phyloP scores from a whole-genome alignment of 371 early-diverging fungal species.

The Mycotypha africana region DNA sequence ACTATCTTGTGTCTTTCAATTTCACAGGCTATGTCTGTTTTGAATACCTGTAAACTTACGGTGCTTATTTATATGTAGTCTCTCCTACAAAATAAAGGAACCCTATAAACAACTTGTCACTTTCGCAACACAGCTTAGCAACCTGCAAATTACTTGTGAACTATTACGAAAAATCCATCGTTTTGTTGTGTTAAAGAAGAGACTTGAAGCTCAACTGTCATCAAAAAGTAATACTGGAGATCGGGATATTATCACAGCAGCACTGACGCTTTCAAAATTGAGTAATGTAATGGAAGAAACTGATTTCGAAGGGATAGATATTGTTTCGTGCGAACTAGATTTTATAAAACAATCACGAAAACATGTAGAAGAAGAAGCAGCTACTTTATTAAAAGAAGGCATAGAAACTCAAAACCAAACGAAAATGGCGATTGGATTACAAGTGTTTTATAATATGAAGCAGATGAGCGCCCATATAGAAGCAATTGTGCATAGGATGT shows the following conservation, averaged over 20 bases:
- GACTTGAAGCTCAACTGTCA: slow-evolving; percentile 58
- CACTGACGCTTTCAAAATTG: slow-evolving; percentile 49
- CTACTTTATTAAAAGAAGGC: slow-evolving; percentile 53
- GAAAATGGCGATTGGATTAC: slow-evolving; percentile 70
- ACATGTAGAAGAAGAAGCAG: slow-evolving; percentile 50
- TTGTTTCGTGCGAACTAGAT: slow-evolving; percentile 48
- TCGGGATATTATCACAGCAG: slow-evolving; percentile 57
- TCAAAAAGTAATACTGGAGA: slow-evolving; percentile 8
- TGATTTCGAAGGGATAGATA: slow-evolving; percentile 62
- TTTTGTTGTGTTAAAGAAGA: slow-evolving; percentile 55
- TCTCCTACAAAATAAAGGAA: slow-evolving; percentile 53
- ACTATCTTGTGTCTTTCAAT: too few species aligned
- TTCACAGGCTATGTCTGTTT: background rate
- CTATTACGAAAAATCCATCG: slow-evolving; percentile 60
- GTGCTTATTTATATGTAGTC: slow-evolving; percentile 35
- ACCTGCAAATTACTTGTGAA: slow-evolving; percentile 60
- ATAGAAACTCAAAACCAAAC: slow-evolving; percentile 59
- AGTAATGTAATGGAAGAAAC: slow-evolving; percentile 54
- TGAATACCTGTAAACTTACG: background rate
- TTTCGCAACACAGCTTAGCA: slow-evolving; percentile 57
- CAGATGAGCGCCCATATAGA: slow-evolving; percentile 49
- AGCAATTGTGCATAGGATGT: slow-evolving; percentile 35
- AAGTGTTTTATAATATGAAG: slow-evolving; percentile 69
- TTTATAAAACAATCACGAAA: slow-evolving; percentile 42
- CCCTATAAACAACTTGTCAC: slow-evolving; percentile 58